phyloP scores from a whole-genome alignment of 2,329 filamentous ascomycete genomes.

The Cercospora citrullina region DNA sequence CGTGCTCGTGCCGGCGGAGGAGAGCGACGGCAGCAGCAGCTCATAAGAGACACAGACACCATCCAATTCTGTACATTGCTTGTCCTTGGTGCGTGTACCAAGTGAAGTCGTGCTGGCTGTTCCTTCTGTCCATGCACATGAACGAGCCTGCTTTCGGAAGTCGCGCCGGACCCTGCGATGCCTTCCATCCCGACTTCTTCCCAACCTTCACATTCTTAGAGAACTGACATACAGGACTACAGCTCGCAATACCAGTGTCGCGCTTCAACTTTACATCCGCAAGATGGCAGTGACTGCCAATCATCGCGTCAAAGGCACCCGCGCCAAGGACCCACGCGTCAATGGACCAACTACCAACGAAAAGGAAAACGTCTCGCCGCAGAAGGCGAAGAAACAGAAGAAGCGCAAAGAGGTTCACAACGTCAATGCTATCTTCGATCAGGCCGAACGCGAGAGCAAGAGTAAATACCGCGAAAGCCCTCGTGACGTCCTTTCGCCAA shows the following conservation, averaged over 20 bases:
- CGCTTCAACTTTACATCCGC: background rate
- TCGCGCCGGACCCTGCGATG: background rate
- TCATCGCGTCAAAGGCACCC: background rate
- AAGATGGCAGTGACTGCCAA: background rate
- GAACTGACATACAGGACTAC: slow-evolving; percentile 1
- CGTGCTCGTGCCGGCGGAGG: slow-evolving; percentile 70
- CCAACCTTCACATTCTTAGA: background rate
- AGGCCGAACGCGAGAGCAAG: background rate
- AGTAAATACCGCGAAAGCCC: background rate
- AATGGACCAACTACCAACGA: background rate
- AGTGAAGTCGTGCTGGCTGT: background rate
- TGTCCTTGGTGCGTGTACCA: slow-evolving; percentile 3
- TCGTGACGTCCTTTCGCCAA: slow-evolving; percentile 13
- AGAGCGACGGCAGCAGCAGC: slow-evolving; percentile 37
- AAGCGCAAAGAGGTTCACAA: slow-evolving; percentile 19
- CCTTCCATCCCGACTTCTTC: background rate
- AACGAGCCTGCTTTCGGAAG: background rate
- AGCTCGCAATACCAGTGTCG: background rate
- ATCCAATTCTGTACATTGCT: slow-evolving; percentile 15
- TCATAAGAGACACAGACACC: slow-evolving; percentile 12
- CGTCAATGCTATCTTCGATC: slow-evolving; percentile 24
- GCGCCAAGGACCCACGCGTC: background rate
- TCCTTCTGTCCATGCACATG: background rate
- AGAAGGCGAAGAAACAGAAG: slow-evolving; percentile 7
- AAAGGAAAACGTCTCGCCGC: slow-evolving; percentile 22